These are phyloP conservation scores for Aquilaria sinensis DNA, from an alignment of 345 rosid species.

Conservation along the genomic window DNA sequence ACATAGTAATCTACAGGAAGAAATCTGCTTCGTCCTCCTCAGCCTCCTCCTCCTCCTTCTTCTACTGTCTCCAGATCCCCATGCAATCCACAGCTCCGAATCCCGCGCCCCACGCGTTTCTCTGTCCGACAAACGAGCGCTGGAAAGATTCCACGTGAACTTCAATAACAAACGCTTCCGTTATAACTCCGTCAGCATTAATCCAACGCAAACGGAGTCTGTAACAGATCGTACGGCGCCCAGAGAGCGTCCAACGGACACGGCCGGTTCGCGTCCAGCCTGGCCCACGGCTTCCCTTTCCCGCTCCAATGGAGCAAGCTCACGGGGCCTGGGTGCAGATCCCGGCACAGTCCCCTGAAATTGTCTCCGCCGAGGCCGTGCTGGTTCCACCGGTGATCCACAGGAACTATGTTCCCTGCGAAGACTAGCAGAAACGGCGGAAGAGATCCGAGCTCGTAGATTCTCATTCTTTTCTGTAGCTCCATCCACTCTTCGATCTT, in stretches of 20 bases:
- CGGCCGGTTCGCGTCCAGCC: constrained; percentile 55
- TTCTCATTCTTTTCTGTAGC: constrained; percentile 58
- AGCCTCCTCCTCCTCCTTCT: background rate
- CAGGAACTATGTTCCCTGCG: constrained; percentile 64
- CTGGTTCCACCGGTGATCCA: constrained; percentile 78
- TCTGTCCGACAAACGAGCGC: background rate
- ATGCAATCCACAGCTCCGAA: background rate
- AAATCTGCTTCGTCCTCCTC: background rate
- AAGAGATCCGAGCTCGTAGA: constrained; percentile 70
- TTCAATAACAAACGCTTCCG: background rate
- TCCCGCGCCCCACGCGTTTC: background rate
- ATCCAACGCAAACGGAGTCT: constrained; percentile 48
- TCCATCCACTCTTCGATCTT: constrained; percentile 95
- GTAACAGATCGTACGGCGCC: constrained; percentile 60
- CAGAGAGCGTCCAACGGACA: constrained; percentile 60
- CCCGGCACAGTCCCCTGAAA: constrained; percentile 49
- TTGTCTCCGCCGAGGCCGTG: constrained; percentile 67
- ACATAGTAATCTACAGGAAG: constrained; percentile 12
- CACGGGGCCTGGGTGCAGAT: constrained; percentile 61
- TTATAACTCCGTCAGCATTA: constrained; percentile 16
- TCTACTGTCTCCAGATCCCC: background rate
- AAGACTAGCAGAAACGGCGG: constrained; percentile 76
- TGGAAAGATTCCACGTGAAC: background rate
- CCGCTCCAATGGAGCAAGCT: constrained; percentile 67
- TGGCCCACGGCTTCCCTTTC: constrained; percentile 70